Conservation (phyloP, 169 alveolate species). For the Plasmodium reichenowi region DNA sequence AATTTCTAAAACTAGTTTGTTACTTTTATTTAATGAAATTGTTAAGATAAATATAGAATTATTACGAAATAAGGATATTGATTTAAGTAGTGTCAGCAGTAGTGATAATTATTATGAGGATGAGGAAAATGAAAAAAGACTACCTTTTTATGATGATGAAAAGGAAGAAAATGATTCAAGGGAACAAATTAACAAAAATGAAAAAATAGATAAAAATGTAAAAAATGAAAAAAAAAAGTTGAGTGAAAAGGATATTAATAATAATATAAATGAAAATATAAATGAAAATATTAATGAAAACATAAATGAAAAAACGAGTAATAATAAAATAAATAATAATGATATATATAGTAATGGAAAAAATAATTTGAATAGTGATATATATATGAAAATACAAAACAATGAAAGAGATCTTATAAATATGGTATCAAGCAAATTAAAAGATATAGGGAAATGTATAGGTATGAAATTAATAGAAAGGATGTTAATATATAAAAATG, state of each 20-base stretch:
- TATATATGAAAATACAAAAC: not conserved
- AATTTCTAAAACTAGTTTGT: constrained; percentile 41
- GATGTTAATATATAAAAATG: constrained; percentile 45
- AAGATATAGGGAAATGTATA: constrained; percentile 59
- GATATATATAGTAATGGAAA: not conserved
- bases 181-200: not conserved
- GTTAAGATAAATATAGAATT: constrained; percentile 36
- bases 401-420: constrained; percentile 4
- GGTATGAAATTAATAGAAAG: constrained; percentile 49
- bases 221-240: not conserved
- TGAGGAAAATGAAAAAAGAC: constrained; percentile 11
- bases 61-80: constrained; percentile 16
- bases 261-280: not conserved
- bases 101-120: not conserved
- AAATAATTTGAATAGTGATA: not conserved
- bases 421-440: constrained; percentile 20
- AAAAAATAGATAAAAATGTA: not conserved
- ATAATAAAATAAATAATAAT: not conserved
- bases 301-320: not conserved
- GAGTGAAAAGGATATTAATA: not conserved
- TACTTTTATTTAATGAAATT: constrained; percentile 57
- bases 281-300: not conserved
- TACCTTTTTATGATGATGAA: constrained; percentile 12
- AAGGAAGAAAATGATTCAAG: not conserved
- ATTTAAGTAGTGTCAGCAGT: constrained; percentile 9